Percentiles rank a stretch among this genome's conserved stretches.
Conservation (phyloP, 805 yeast species). For the Jamesozyma piceae region DNA sequence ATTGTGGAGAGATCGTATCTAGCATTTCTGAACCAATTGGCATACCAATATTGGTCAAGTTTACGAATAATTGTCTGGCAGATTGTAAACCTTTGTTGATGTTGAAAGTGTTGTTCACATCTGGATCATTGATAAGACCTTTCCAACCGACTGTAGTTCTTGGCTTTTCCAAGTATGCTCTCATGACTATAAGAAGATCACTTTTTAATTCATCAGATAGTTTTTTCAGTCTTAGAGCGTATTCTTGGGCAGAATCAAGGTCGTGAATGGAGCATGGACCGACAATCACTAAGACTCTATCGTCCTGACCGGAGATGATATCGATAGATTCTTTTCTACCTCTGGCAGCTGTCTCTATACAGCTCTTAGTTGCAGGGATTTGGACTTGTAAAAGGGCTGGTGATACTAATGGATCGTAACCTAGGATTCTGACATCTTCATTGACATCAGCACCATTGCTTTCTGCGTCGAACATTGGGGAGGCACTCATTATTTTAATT, state of each 20-base stretch:
- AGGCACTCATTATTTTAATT: neutral
- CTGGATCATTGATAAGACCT: conserved; percentile 95
- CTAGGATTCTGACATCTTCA: conserved; percentile 71
- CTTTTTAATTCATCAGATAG: conserved; percentile 60
- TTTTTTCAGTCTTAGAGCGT: conserved; percentile 59
- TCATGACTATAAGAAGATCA: conserved; percentile 82
- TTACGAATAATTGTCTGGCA: conserved; percentile 75
- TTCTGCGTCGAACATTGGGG: conserved; percentile 31
- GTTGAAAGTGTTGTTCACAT: conserved; percentile 82
- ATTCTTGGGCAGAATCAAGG: conserved; percentile 78
- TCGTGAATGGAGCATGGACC: conserved; percentile 98
- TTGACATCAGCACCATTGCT: conserved; percentile 35
- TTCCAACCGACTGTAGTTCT: conserved; percentile 99
- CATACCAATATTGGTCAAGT: conserved; percentile 64
- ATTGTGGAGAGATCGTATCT: conserved; percentile 96
- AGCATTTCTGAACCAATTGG: conserved; percentile 98
- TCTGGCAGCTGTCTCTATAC: conserved; percentile 53
- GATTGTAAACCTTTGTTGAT: conserved; percentile 89
- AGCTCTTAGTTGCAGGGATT: conserved; percentile 50
- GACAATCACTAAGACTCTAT: conserved; percentile 76
- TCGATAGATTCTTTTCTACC: conserved; percentile 76
- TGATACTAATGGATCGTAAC: conserved; percentile 89
- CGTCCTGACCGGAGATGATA: conserved; percentile 67
- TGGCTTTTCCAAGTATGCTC: conserved; percentile 97
- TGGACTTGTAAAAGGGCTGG: conserved; percentile 88